Percentiles rank a stretch among this genome's conserved stretches.
Conservation (phyloP, 345 rosid genomes). For the Diplotaxis tenuifolia region DNA sequence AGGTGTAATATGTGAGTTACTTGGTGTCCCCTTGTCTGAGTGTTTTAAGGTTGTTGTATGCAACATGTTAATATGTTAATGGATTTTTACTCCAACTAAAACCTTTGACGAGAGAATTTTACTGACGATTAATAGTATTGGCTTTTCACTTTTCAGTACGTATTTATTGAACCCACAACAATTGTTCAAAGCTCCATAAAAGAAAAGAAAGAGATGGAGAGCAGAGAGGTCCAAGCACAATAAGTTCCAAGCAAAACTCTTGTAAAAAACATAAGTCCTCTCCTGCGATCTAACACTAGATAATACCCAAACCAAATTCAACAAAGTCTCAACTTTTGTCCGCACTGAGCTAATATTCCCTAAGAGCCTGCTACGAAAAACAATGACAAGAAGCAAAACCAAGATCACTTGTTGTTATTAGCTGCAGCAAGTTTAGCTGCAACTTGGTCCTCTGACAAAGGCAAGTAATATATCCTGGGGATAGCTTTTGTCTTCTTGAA, state of each 20-base stretch:
- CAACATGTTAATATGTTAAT: background rate
- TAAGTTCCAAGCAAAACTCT: conserved; percentile 15
- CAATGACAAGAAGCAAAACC: conserved; percentile 20
- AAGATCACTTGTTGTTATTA: conserved; percentile 36
- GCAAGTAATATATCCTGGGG: conserved; percentile 95
- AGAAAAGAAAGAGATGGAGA: background rate
- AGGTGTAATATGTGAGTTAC: background rate
- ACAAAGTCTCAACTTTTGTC: conserved; percentile 31
- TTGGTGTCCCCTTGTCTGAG: background rate
- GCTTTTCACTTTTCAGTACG: background rate
- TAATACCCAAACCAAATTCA: conserved; percentile 30
- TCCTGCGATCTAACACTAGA: conserved; percentile 33
- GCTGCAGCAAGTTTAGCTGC: conserved; percentile 67
- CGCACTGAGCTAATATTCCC: conserved; percentile 30
- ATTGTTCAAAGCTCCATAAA: conserved; percentile 4
- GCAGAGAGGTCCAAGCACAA: background rate
- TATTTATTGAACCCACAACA: background rate
- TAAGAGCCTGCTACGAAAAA: conserved; percentile 31
- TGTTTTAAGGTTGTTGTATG: background rate
- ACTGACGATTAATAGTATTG: background rate
- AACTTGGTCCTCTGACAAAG: conserved; percentile 85
- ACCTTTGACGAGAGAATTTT: conserved; percentile 23
- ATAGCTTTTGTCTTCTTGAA: conserved; percentile 89
- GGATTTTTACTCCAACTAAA: background rate
- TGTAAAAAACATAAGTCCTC: conserved; percentile 31